phyloP scores from a whole-genome alignment of 768 basidiomycete genomes.

The Boletus rubescentipes region DNA sequence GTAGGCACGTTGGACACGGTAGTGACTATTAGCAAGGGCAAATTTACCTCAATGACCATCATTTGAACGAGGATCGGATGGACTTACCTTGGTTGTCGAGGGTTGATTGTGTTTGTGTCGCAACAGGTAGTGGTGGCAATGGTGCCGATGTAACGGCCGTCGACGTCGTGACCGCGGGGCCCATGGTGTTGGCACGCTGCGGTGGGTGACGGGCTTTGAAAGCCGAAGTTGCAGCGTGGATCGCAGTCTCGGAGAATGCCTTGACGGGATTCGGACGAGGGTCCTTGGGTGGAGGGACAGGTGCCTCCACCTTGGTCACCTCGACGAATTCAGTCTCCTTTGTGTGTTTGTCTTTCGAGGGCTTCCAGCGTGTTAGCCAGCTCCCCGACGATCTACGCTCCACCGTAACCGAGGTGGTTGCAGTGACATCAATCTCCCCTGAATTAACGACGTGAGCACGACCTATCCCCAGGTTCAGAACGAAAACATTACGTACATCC shows the following conservation, averaged over 20 bases:
- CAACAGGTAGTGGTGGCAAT: slow-evolving; percentile 20
- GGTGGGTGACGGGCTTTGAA: slow-evolving; percentile 29
- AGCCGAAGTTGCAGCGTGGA: slow-evolving; percentile 29
- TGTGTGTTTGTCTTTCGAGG: slow-evolving; percentile 34
- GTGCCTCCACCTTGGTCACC: slow-evolving; percentile 24
- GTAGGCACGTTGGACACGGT: slow-evolving; percentile 60
- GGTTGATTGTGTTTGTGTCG: slow-evolving; percentile 9
- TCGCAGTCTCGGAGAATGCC: slow-evolving; percentile 32
- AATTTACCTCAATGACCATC: neutral
- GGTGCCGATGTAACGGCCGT: slow-evolving; percentile 6
- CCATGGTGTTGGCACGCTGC: slow-evolving; percentile 32
- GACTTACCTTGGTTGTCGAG: slow-evolving; percentile 21
- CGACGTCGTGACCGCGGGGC: slow-evolving; percentile 20
- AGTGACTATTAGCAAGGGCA: slow-evolving; percentile 34
- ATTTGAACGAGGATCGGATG: neutral
- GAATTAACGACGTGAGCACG: slow-evolving; percentile 1
- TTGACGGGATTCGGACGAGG: slow-evolving; percentile 36
- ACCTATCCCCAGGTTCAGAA: neutral
- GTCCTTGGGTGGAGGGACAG: slow-evolving; percentile 29
- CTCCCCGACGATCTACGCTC: slow-evolving; percentile 47
- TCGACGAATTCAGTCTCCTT: slow-evolving; percentile 37
- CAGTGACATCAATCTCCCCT: slow-evolving; percentile 68
- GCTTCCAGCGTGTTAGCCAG: slow-evolving; percentile 51
- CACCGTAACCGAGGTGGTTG: slow-evolving; percentile 62
- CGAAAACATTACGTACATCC: slow-evolving; percentile 55